Evolutionary conservation across 495 filamentous ascomycete genomes (phyloP), one percentile per base, ranked within the genome.

Genomic region (Hypoxylon subgilvum): DNA sequence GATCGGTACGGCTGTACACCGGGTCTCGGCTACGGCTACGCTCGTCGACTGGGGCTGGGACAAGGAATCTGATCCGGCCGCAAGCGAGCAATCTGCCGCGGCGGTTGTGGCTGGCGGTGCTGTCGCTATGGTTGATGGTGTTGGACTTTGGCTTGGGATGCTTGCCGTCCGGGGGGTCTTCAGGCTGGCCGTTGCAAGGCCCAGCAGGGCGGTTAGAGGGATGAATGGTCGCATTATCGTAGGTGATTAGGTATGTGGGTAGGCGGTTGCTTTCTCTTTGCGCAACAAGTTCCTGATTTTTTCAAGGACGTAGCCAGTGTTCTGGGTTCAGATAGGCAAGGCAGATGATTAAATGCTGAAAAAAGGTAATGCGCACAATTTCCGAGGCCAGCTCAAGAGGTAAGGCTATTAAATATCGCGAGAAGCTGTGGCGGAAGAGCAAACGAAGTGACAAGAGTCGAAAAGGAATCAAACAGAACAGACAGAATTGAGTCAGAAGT

Each of bases 121-220:
- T 17, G 14, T 39, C 12, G n/a, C 12, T 3, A 25, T 14, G 4
- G 52, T 48, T 4, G 54, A 51, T 8, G 38, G 22, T 28, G 19
- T 18, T 1, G 35, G 34, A 23, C 58, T 46, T 3, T 27, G 30
- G 16, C 42, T 34, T 9, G 43, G 27, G n/a, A 53, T 7, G 31
- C 38, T 39, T 16, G 48, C 56, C 2, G 61, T 65, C 22, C 61
- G 57, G n/a, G 61, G 61, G 14, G 61, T 61, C 38, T 57, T 60
- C 5, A 51, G 39, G 41, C 51, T 61, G 16, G 66, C 58, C n/a
- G 52, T 43, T 5, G 32, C 46, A 12, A 58, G 30, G 52, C 43
- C n/a, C 5, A 69, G 41, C 25, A 65, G 34, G 30, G 50, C 14
- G 13, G 47, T 36, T n/a, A 67, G 25, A 14, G 28, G 3, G 8